Evolutionary conservation across 2,329 filamentous ascomycete genomes (phyloP).

Genomic region (Pyrenophora seminiperda): DNA sequence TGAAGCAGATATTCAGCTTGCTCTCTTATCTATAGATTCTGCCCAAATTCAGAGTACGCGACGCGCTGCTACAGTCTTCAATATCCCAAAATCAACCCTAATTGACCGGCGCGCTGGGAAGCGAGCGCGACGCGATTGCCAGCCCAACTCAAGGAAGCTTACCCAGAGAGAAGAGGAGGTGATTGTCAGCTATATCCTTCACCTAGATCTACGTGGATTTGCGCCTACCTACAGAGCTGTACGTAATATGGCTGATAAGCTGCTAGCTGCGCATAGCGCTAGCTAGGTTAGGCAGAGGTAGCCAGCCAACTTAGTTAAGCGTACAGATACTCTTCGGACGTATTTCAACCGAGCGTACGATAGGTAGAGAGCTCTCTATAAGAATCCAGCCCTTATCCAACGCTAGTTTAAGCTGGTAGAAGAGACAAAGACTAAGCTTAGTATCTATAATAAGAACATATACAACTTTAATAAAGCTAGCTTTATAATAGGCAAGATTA

Average conservation of each 20-base stretch:
- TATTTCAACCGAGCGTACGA: no score
- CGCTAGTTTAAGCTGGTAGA: no score
- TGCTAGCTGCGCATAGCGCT: no score
- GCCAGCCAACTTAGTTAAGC: no score
- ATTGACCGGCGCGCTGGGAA: slow-evolving; percentile 2
- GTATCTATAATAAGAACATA: slow-evolving; percentile 15
- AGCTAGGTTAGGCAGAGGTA: no score
- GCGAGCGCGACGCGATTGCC: not conserved
- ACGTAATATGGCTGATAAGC: not conserved
- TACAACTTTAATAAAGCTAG: slow-evolving; percentile 29
- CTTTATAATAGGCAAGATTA: slow-evolving; percentile 24
- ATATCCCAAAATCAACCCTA: not conserved
- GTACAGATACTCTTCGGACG: no score
- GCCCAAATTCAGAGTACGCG: not conserved
- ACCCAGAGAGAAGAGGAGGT: not conserved
- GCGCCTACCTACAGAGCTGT: no score
- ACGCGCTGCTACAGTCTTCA: slow-evolving; percentile 7
- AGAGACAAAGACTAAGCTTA: not conserved
- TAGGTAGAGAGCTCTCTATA: no score
- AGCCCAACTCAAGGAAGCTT: not conserved
- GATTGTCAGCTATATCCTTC: not conserved
- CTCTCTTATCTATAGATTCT: not conserved
- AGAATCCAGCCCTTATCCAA: no score
- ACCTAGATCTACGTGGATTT: not conserved
- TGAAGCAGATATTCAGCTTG: slow-evolving; percentile 1